Base-by-base conservation (phyloP, 2,329 filamentous ascomycete species). In the Claviceps africana region DNA sequence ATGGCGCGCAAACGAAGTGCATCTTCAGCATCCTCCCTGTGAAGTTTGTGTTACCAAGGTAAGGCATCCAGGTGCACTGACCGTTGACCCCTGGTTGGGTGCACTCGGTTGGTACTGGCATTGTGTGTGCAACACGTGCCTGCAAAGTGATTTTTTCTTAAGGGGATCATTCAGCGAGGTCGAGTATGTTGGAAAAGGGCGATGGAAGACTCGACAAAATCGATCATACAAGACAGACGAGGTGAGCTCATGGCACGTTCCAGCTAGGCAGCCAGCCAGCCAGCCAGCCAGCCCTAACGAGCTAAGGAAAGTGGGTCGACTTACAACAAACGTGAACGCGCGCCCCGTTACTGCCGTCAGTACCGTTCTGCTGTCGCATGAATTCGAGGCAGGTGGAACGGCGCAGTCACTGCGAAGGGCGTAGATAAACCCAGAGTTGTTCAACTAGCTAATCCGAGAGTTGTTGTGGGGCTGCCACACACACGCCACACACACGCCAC, bases 61-160 rank as follows among this genome's bases (percentile, higher is more conserved):
- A 49, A 49, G 40, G 47, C 47, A 52, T 48, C 51, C 51, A 52
- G 45, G 45, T 48, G 47, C 51, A 48, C 40, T 30, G 51, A 52
- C 33, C 22, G 45, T 42, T 48, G 22, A 15, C 47, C 37, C 48
- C 37, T 42, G n/a, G 37, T 43, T 50, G 22, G 48, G 48, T 50
- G 48, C 37, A 50, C 40, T 33, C 30, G 48, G 25, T 50, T 10
- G 37, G 33, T 21, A 31, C 25, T 31, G 37, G 48, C 48, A 50
- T 50, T 35, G n/a, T 50, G 39, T 50, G 48, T 50, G 48, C 48
- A 50, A 50, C 48, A 44, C 28, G 39, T 43, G 28, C 48, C 37
- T 11, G 13, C n/a, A 19, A n/a, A 35, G 25, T 17, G 33, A n/a
- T n/a, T n/a, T n/a, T n/a, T n/a, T 39, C 2, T 40, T 30, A 35